phyloP scores from a whole-genome alignment of 2,329 filamentous ascomycete species.

The Thielaviopsis euricoi region DNA sequence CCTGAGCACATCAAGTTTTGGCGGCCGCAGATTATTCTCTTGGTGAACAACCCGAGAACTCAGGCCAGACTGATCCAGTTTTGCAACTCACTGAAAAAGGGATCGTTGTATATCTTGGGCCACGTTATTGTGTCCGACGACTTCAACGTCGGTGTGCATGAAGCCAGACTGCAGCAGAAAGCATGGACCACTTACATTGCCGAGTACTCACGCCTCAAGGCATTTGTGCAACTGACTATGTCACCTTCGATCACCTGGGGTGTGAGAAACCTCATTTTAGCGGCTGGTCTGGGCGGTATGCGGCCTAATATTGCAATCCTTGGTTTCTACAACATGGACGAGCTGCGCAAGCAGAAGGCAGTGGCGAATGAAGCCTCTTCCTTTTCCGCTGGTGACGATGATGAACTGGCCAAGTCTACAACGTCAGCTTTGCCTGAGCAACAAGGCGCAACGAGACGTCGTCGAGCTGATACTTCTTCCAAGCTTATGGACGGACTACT shows the following conservation, averaged over 20 bases:
- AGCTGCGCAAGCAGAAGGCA: constrained; percentile 36
- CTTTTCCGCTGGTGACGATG: background rate
- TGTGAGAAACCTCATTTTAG: constrained; percentile 64
- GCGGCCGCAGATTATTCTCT: constrained; percentile 71
- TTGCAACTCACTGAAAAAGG: constrained; percentile 83
- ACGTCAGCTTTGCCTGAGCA: constrained; percentile 16
- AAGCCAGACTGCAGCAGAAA: constrained; percentile 64
- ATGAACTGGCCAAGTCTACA: constrained; percentile 16
- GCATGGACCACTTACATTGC: constrained; percentile 73
- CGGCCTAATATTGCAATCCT: constrained; percentile 73
- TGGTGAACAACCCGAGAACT: constrained; percentile 67
- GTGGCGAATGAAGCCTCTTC: background rate
- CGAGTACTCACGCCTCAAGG: constrained; percentile 72
- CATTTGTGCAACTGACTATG: constrained; percentile 75
- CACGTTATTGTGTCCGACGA: constrained; percentile 79
- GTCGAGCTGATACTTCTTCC: constrained; percentile 37
- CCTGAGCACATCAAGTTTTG: constrained; percentile 91
- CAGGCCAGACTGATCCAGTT: constrained; percentile 78
- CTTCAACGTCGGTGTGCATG: constrained; percentile 61
- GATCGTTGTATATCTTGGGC: constrained; percentile 66
- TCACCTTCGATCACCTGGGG: constrained; percentile 76
- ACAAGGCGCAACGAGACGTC: constrained; percentile 17
- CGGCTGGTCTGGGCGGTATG: constrained; percentile 74
- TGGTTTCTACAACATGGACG: constrained; percentile 66
- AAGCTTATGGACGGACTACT: constrained; percentile 40